A percentile compares a stretch with the other conserved stretches of the same genome.
Conservation (phyloP, 2,329 filamentous ascomycete genomes). For the Penicillium nordicum region DNA sequence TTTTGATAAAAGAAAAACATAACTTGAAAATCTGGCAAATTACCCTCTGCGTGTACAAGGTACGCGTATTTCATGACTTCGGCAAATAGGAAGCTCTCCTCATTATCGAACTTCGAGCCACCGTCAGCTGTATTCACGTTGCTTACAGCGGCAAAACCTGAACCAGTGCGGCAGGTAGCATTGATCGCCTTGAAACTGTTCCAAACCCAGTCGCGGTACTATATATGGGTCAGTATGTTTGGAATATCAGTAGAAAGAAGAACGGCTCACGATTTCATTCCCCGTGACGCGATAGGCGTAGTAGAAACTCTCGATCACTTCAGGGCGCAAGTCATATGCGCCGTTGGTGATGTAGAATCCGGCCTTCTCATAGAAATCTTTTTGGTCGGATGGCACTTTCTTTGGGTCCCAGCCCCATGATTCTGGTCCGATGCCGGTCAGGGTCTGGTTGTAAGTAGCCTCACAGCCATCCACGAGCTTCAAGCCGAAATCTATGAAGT, state of each 20-base stretch:
- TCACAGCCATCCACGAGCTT: slow-evolving; percentile 69
- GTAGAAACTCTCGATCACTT: slow-evolving; percentile 81
- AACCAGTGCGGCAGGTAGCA: slow-evolving; percentile 58
- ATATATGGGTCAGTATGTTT: slow-evolving; percentile 7
- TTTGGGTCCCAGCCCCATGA: slow-evolving; percentile 61
- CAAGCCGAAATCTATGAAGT: slow-evolving; percentile 72
- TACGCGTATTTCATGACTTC: slow-evolving; percentile 85
- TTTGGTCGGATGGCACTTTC: slow-evolving; percentile 45
- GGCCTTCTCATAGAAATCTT: slow-evolving; percentile 59
- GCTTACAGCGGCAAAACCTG: slow-evolving; percentile 63
- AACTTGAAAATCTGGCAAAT: background rate
- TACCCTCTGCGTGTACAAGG: slow-evolving; percentile 58
- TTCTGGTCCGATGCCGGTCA: slow-evolving; percentile 75
- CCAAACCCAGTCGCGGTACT: slow-evolving; percentile 83
- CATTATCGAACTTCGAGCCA: slow-evolving; percentile 63
- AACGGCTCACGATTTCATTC: slow-evolving; percentile 50
- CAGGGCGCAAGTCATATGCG: slow-evolving; percentile 69
- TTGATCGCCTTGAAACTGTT: slow-evolving; percentile 69
- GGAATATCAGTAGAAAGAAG: background rate
- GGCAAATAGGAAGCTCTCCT: slow-evolving; percentile 86
- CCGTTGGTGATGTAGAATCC: slow-evolving; percentile 68
- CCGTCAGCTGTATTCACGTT: slow-evolving; percentile 65
- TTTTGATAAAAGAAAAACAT: background rate
- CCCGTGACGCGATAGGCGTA: slow-evolving; percentile 81
- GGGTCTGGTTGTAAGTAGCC: slow-evolving; percentile 66